Conservation (phyloP, 306 rosid species). For the Ormosia emarginata region DNA sequence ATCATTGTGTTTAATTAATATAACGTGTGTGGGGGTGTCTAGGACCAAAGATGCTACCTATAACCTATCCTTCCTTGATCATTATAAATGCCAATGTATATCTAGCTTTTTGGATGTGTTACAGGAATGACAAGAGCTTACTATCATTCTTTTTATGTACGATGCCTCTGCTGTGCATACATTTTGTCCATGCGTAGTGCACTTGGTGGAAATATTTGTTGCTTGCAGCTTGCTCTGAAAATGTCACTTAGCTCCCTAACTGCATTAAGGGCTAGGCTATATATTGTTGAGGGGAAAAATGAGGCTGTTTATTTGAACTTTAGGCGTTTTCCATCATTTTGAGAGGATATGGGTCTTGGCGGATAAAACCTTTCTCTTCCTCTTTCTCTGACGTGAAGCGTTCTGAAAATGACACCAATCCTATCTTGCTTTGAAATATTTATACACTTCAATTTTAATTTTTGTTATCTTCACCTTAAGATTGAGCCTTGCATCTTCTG, state of each 20-base stretch:
- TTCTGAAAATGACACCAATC: not conserved
- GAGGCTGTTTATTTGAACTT: not conserved
- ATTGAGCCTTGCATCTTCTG: not conserved
- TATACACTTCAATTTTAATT: not conserved
- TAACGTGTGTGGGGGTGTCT: not conserved
- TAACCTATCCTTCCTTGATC: not conserved
- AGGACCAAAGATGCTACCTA: not conserved
- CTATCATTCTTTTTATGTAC: not conserved
- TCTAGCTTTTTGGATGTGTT: too few relatives aligned
- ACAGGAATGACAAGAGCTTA: not conserved
- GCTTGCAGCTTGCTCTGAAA: too few relatives aligned
- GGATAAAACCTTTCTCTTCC: not conserved
- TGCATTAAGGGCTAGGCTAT: not conserved
- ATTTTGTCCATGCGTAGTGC: not conserved
- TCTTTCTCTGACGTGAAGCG: not conserved
- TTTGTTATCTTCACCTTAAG: not conserved
- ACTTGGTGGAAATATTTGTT: not conserved
- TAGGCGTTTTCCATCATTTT: not conserved
- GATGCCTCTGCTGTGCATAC: not conserved
- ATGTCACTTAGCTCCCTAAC: not conserved
- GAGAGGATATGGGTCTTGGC: not conserved
- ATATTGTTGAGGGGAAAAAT: not conserved
- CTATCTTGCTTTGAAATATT: not conserved
- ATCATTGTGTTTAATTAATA: not conserved
- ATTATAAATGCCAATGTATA: not conserved